Evolutionary conservation across 768 basidiomycete genomes (phyloP).

Genomic region (Tylopilus felleus): DNA sequence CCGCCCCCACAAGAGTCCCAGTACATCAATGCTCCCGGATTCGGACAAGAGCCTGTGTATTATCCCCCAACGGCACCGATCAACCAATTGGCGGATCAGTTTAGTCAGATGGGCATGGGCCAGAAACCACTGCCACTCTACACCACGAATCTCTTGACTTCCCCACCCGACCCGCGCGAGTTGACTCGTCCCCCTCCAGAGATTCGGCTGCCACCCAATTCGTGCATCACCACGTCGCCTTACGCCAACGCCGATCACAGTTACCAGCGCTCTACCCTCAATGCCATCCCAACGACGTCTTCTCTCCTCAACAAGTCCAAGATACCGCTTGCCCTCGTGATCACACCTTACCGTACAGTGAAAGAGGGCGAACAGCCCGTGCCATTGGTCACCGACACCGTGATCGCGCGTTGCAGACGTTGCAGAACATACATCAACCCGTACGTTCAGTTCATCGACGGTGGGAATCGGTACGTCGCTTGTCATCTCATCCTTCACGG

Average conservation of each 20-base stretch:
- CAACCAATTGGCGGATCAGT: slow-evolving; percentile 75
- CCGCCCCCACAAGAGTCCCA: slow-evolving; percentile 40
- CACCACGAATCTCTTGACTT: slow-evolving; percentile 89
- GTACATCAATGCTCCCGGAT: slow-evolving; percentile 43
- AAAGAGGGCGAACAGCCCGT: slow-evolving; percentile 82
- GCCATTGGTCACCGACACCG: slow-evolving; percentile 88
- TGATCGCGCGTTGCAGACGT: slow-evolving; percentile 93
- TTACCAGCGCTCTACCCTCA: slow-evolving; percentile 89
- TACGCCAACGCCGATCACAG: slow-evolving; percentile 83
- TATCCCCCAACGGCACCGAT: slow-evolving; percentile 41
- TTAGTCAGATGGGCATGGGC: slow-evolving; percentile 86
- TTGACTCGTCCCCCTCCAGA: slow-evolving; percentile 81
- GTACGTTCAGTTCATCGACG: slow-evolving; percentile 96
- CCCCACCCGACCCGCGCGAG: slow-evolving; percentile 88
- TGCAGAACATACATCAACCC: slow-evolving; percentile 98
- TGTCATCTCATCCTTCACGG: neutral
- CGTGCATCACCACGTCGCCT: slow-evolving; percentile 74
- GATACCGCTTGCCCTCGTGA: slow-evolving; percentile 82
- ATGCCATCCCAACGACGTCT: slow-evolving; percentile 89
- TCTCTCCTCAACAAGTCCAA: slow-evolving; percentile 86
- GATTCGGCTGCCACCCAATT: slow-evolving; percentile 82
- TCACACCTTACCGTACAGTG: slow-evolving; percentile 87
- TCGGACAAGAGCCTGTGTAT: slow-evolving; percentile 42
- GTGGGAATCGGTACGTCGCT: slow-evolving; percentile 74
- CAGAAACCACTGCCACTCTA: slow-evolving; percentile 74